phyloP scores from a whole-genome alignment of 805 yeast species.

The Sporopachydermia lactativora region DNA sequence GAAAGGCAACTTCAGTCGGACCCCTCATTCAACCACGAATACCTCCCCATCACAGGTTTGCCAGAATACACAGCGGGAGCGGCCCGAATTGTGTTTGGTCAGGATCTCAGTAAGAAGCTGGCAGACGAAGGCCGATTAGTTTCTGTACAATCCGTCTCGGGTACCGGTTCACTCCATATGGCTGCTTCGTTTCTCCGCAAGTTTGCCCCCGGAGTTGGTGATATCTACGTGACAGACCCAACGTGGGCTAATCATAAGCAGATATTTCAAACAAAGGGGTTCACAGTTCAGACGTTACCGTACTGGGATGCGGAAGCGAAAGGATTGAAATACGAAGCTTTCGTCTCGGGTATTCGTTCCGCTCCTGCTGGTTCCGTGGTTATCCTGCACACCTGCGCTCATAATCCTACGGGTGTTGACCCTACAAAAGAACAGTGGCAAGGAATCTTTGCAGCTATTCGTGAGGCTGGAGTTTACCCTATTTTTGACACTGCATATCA shows the following conservation, averaged over 20 bases:
- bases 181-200: conserved; percentile 58
- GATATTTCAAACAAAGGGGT: conserved; percentile 62
- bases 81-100: conserved; percentile 49
- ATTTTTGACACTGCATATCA: conserved; percentile 91
- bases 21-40: conserved; percentile 69
- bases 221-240: conserved; percentile 66
- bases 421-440: conserved; percentile 75
- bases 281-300: conserved; percentile 43
- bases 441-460: conserved; percentile 48
- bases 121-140: conserved; percentile 40
- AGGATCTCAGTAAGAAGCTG: conserved; percentile 32
- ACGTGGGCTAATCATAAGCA: conserved; percentile 93
- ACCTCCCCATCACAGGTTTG: conserved; percentile 70
- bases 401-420: conserved; percentile 94
- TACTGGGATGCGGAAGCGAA: conserved; percentile 56
- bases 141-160: conserved; percentile 68
- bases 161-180: conserved; percentile 85
- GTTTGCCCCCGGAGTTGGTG: conserved; percentile 25
- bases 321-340: conserved; percentile 48
- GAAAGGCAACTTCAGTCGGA: conserved; percentile 53
- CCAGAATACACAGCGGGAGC: conserved; percentile 46
- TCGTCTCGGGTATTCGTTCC: conserved; percentile 40
- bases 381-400: conserved; percentile 88
- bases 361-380: conserved; percentile 51
- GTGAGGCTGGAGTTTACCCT: conserved; percentile 51